Percentiles rank a stretch among this genome's conserved stretches.
Evolutionary conservation across 2,329 filamentous ascomycete species (phyloP).

Genomic region (Aspergillus nomiae): DNA sequence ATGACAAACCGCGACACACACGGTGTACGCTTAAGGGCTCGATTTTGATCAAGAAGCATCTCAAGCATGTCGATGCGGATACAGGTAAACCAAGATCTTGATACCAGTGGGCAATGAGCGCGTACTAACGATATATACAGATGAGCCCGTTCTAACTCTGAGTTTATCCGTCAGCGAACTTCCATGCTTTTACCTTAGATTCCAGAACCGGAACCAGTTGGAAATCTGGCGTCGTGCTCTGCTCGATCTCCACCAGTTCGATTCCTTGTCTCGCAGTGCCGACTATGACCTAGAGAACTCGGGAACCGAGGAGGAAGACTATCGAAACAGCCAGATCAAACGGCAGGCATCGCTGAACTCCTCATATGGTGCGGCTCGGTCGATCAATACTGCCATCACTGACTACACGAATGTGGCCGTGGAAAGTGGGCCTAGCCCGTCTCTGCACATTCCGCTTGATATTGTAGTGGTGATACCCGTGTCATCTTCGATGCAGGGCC

Average conservation of each 20-base stretch:
- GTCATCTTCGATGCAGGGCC: conserved; percentile 98
- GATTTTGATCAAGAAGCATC: conserved; percentile 96
- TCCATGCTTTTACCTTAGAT: conserved; percentile 90
- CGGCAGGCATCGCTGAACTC: conserved; percentile 82
- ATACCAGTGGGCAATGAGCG: not conserved
- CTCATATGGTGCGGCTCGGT: conserved; percentile 77
- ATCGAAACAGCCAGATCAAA: conserved; percentile 61
- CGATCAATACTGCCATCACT: conserved; percentile 82
- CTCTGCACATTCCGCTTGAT: conserved; percentile 85
- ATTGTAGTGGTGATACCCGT: conserved; percentile 96
- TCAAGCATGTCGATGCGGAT: conserved; percentile 79
- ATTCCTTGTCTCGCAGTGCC: conserved; percentile 62
- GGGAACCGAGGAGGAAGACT: conserved; percentile 87
- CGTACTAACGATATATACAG: conserved; percentile 37
- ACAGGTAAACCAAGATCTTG: conserved; percentile 39
- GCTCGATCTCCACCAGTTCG: conserved; percentile 75
- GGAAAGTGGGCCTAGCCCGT: conserved; percentile 61
- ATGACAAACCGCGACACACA: conserved; percentile 65
- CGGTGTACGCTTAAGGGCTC: conserved; percentile 94
- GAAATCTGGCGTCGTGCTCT: conserved; percentile 90
- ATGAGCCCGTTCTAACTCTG: conserved; percentile 83
- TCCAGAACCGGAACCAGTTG: conserved; percentile 75
- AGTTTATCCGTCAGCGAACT: conserved; percentile 89
- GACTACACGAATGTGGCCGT: conserved; percentile 78
- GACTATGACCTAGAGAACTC: conserved; percentile 80